Conservation (phyloP, 768 basidiomycete species). For the Coprinopsis strossmayeri region DNA sequence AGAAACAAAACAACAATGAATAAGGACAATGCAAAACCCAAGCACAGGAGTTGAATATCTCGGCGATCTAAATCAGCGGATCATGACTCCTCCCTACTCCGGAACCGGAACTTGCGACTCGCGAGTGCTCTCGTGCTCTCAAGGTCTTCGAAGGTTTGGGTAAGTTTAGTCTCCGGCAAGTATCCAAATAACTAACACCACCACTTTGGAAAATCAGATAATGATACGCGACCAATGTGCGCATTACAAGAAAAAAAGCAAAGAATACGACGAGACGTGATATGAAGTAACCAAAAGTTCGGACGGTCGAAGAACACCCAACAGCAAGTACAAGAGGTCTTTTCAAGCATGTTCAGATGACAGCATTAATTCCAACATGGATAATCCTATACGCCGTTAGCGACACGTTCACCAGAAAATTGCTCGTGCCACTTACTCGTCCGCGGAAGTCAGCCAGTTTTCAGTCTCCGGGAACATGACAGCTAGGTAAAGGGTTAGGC, state of each 20-base stretch:
- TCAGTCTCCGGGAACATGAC: conserved; percentile 60
- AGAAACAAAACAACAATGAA: neutral
- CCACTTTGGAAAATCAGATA: no score
- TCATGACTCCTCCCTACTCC: neutral
- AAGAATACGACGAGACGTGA: no score
- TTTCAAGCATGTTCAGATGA: conserved; percentile 27
- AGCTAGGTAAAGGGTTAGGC: conserved; percentile 5
- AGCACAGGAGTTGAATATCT: neutral
- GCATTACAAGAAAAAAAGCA: no score
- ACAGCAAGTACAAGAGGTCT: neutral
- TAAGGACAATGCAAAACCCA: neutral
- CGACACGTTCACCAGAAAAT: neutral
- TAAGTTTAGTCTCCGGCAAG: no score
- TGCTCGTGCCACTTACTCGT: conserved; percentile 38
- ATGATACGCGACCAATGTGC: no score
- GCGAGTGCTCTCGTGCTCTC: no score
- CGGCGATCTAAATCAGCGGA: conserved; percentile 8
- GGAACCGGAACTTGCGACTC: no score
- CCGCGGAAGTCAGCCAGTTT: conserved; percentile 50
- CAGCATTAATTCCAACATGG: conserved; percentile 50
- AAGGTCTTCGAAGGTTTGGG: no score
- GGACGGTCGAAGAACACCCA: no score
- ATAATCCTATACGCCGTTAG: conserved; percentile 52
- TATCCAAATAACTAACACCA: no score
- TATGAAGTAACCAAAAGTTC: no score